Conservation (phyloP, 352 stramenopile genomes). For the Globisporangium ultimum region DNA sequence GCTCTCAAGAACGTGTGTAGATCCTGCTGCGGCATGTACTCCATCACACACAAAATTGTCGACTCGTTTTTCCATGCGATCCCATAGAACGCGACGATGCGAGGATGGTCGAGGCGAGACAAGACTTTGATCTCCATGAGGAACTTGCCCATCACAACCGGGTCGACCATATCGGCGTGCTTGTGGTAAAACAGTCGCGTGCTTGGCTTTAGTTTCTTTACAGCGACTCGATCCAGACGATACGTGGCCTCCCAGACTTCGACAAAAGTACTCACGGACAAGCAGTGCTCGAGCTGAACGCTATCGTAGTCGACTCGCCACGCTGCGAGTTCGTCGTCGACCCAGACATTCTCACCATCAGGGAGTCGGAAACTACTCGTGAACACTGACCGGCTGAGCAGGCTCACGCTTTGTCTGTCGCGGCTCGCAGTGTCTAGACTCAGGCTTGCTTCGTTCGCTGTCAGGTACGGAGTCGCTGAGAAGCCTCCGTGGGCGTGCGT, state of each 20-base stretch:
- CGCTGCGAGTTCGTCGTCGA: conserved; percentile 33
- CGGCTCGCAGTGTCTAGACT: not conserved
- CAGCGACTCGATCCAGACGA: conserved; percentile 30
- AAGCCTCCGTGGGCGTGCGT: not conserved
- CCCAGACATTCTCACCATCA: conserved; percentile 16
- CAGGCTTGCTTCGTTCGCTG: not conserved
- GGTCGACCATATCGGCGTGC: conserved; percentile 20
- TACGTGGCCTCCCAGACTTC: conserved; percentile 45
- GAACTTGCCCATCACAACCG: conserved; percentile 35
- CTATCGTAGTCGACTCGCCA: conserved; percentile 37
- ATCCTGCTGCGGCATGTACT: conserved; percentile 45
- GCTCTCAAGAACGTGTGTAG: conserved; percentile 20
- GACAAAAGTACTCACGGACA: conserved; percentile 27
- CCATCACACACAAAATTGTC: conserved; percentile 36
- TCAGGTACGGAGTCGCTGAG: conserved; percentile 3
- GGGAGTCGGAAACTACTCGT: conserved; percentile 8
- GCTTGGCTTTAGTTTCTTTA: conserved; percentile 34
- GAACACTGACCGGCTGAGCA: conserved; percentile 6
- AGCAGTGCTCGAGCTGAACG: conserved; percentile 18
- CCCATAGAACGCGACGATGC: conserved; percentile 49
- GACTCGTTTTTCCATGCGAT: conserved; percentile 32
- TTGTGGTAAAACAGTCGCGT: conserved; percentile 19
- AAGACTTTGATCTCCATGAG: conserved; percentile 50
- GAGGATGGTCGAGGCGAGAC: conserved; percentile 44
- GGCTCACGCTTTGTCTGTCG: not conserved